Conservation (phyloP, 2,329 filamentous ascomycete genomes). For the Leptodontidium sp. region DNA sequence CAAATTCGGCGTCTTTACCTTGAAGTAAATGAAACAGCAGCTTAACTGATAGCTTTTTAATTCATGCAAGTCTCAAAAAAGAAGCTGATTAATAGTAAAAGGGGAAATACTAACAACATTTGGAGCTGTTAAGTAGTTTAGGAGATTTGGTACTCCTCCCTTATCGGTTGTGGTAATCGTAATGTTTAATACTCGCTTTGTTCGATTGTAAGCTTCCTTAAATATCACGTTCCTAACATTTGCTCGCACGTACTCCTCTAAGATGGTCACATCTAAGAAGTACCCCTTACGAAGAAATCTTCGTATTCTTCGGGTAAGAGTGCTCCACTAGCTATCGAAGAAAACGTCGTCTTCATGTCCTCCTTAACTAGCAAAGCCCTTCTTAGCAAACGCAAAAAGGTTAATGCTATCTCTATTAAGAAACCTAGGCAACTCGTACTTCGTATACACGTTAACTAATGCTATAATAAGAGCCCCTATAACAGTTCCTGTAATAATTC, state of each 20-base stretch:
- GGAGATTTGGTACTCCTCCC: constrained; percentile 79
- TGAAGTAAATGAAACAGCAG: no score
- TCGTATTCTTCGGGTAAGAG: constrained; percentile 69
- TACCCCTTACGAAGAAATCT: constrained; percentile 81
- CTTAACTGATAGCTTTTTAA: no score
- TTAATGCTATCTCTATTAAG: constrained; percentile 84
- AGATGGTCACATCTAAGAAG: constrained; percentile 80
- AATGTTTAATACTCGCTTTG: constrained; percentile 89
- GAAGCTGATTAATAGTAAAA: background rate
- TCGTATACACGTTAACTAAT: constrained; percentile 85
- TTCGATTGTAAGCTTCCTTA: constrained; percentile 87
- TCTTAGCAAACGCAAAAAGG: constrained; percentile 74
- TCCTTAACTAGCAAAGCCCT: constrained; percentile 46
- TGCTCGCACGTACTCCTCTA: constrained; percentile 83
- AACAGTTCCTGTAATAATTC: constrained; percentile 90
- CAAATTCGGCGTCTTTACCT: no score
- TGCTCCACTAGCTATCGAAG: constrained; percentile 56
- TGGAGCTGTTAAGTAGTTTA: constrained; percentile 93
- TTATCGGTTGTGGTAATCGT: constrained; percentile 81
- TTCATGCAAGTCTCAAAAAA: no score
- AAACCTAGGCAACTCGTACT: constrained; percentile 81
- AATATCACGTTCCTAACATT: constrained; percentile 93
- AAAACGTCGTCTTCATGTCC: constrained; percentile 48
- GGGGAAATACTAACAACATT: constrained; percentile 75
- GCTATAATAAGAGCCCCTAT: constrained; percentile 91